phyloP scores from a whole-genome alignment of 345 rosid species.

The Cardiospermum halicacabum region DNA sequence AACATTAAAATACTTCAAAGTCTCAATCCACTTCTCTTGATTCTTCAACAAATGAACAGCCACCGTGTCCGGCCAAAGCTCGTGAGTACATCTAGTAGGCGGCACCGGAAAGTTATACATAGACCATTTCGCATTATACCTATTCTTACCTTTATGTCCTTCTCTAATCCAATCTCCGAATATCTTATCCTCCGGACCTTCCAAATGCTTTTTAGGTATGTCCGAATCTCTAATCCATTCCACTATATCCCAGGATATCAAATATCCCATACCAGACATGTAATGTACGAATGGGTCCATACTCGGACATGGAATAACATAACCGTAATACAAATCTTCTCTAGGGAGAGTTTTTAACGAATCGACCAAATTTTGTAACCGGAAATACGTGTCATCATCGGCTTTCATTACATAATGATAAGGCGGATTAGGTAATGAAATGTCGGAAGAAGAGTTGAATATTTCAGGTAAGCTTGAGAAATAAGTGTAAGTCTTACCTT shows the following conservation, averaged over 20 bases:
- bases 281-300: conserved; percentile 87
- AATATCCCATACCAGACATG: conserved; percentile 92
- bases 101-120: conserved; percentile 79
- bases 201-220: conserved; percentile 55
- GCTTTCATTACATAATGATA: conserved; percentile 87
- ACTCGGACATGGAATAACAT: conserved; percentile 75
- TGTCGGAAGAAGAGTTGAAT: conserved; percentile 26
- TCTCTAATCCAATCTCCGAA: conserved; percentile 74
- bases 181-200: conserved; percentile 73
- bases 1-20: conserved; percentile 63
- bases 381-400: conserved; percentile 67
- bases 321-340: conserved; percentile 79
- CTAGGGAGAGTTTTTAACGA: conserved; percentile 66
- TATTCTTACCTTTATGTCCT: conserved; percentile 54
- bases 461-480: conserved; percentile 73
- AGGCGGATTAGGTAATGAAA: conserved; percentile 47
- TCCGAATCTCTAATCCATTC: conserved; percentile 79
- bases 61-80: conserved; percentile 69
- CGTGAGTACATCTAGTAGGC: conserved; percentile 57
- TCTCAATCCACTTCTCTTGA: conserved; percentile 68
- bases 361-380: conserved; percentile 46
- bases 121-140: conserved; percentile 81
- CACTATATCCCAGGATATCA: conserved; percentile 80
- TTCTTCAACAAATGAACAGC: conserved; percentile 82
- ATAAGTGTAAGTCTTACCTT: conserved; percentile 79